Evolutionary conservation across 768 basidiomycete genomes (phyloP).

Genomic region (Exidia glandulosa): DNA sequence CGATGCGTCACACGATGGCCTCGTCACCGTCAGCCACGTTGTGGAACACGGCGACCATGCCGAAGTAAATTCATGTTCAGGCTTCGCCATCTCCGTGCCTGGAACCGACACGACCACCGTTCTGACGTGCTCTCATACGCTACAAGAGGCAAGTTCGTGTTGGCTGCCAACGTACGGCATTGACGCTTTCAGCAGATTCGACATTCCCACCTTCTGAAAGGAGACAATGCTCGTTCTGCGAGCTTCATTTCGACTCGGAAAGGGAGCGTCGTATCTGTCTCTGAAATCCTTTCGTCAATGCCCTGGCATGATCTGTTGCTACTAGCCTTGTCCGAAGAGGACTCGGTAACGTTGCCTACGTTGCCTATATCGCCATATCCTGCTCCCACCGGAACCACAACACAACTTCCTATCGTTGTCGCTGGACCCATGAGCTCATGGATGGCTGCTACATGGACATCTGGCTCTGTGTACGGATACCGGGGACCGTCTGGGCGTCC

Average conservation of each 20-base stretch:
- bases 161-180: not conserved
- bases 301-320: conserved; percentile 48
- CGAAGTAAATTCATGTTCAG: conserved; percentile 43
- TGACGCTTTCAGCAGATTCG: conserved; percentile 20
- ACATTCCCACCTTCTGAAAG: conserved; percentile 20
- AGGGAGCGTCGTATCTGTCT: conserved; percentile 26
- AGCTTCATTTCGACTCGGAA: conserved; percentile 20
- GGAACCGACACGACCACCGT: conserved; percentile 25
- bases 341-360: conserved; percentile 23
- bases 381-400: conserved; percentile 28
- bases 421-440: conserved; percentile 26
- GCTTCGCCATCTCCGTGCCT: conserved; percentile 37
- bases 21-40: conserved; percentile 45
- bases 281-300: conserved; percentile 41
- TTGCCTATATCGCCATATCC: conserved; percentile 60
- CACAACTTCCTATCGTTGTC: conserved; percentile 47
- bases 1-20: conserved; percentile 17
- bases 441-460: conserved; percentile 39
- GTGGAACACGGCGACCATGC: conserved; percentile 24
- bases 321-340: conserved; percentile 18
- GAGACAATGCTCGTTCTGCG: conserved; percentile 24
- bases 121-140: conserved; percentile 50
- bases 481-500: conserved; percentile 48
- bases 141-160: conserved; percentile 39
- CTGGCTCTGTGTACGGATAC: conserved; percentile 47